Evolutionary conservation across 2,329 filamentous ascomycete genomes (phyloP).

Genomic region (Thielaviopsis ethacetica): DNA sequence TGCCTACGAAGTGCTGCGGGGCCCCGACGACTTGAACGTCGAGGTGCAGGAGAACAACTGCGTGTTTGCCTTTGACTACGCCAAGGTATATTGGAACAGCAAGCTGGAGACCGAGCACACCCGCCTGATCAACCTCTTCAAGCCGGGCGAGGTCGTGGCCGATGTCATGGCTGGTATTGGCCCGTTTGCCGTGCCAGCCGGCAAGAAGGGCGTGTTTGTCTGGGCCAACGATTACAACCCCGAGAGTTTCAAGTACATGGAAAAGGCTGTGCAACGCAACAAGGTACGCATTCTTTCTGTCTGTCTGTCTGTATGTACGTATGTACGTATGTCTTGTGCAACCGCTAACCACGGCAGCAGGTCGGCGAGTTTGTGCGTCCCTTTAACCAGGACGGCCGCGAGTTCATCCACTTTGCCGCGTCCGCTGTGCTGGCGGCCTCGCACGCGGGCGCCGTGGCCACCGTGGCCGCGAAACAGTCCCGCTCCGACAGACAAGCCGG

Average conservation of each 20-base stretch:
- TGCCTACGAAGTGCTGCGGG: conserved; percentile 74
- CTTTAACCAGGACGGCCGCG: conserved; percentile 66
- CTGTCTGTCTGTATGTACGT: conserved; percentile 10
- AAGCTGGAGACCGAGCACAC: conserved; percentile 80
- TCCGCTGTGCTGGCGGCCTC: conserved; percentile 39
- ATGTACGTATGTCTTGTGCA: not conserved
- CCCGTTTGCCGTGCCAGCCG: conserved; percentile 83
- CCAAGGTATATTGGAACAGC: conserved; percentile 96
- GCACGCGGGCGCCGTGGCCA: conserved; percentile 33
- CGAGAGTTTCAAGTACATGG: conserved; percentile 60
- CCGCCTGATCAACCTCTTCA: conserved; percentile 59
- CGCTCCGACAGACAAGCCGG: conserved; percentile 18
- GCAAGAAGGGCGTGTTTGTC: conserved; percentile 78
- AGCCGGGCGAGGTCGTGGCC: conserved; percentile 73
- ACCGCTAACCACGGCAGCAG: conserved; percentile 18
- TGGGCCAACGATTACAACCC: conserved; percentile 97
- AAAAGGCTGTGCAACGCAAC: conserved; percentile 56
- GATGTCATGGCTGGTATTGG: conserved; percentile 97
- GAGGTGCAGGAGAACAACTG: conserved; percentile 69
- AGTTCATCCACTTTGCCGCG: conserved; percentile 60
- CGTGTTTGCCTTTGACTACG: conserved; percentile 82
- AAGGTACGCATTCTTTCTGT: conserved; percentile 39
- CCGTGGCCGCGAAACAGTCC: conserved; percentile 27
- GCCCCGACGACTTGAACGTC: conserved; percentile 69
- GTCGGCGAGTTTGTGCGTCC: conserved; percentile 54